A percentile compares a stretch with the other conserved stretches of the same genome.
Conservation (phyloP, 345 rosid species). For the Combretum micranthum region DNA sequence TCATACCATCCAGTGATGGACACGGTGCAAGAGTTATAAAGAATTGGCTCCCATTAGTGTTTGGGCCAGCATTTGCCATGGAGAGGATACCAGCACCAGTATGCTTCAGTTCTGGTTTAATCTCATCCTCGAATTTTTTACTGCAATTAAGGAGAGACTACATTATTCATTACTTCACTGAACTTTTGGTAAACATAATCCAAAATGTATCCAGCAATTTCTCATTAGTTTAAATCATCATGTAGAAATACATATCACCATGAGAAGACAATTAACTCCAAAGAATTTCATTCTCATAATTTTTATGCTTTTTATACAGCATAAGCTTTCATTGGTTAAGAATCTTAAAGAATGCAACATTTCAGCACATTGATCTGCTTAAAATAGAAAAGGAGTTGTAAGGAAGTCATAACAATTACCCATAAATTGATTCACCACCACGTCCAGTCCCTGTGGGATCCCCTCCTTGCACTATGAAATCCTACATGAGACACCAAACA, state of each 20-base stretch:
- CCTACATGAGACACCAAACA: constrained; percentile 31
- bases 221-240: too few species aligned
- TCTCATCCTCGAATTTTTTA: constrained; percentile 83
- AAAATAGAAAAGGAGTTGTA: not conserved
- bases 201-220: too few species aligned
- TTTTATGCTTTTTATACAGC: too few species aligned
- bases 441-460: constrained; percentile 98
- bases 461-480: constrained; percentile 96
- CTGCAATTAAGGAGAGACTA: constrained; percentile 20
- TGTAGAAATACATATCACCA: too few species aligned
- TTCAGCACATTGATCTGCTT: not conserved
- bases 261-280: too few species aligned
- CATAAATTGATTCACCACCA: constrained; percentile 89
- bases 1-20: constrained; percentile 77
- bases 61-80: constrained; percentile 97
- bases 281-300: too few species aligned
- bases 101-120: constrained; percentile 76
- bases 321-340: too few species aligned
- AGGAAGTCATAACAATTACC: constrained; percentile 30
- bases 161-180: too few species aligned
- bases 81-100: constrained; percentile 92
- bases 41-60: constrained; percentile 92
- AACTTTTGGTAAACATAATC: too few species aligned
- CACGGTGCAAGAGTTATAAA: constrained; percentile 82
- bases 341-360: not conserved